Evolutionary conservation across 164 flowering plant genomes (phyloP).

Genomic region (Santalum album): DNA sequence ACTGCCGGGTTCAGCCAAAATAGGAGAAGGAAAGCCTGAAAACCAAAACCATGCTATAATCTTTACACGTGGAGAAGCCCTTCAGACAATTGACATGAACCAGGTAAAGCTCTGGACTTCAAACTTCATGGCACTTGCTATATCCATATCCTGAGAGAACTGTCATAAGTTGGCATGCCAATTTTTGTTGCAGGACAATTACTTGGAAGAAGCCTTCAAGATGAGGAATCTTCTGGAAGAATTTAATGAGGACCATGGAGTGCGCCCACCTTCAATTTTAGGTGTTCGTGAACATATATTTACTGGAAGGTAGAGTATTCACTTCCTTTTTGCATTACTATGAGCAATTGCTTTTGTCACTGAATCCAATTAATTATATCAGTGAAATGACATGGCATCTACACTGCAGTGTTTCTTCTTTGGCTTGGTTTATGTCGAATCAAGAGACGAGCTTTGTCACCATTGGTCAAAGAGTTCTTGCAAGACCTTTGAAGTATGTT

Average conservation of each 20-base stretch:
- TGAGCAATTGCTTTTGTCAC: no score
- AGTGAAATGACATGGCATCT: neutral
- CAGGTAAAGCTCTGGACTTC: conserved; percentile 24
- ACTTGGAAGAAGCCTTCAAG: conserved; percentile 67
- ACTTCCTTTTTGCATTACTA: neutral
- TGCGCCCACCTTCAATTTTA: conserved; percentile 47
- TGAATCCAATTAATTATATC: neutral
- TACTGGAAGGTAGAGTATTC: conserved; percentile 44
- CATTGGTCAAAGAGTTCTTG: conserved; percentile 18
- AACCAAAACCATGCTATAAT: conserved; percentile 67
- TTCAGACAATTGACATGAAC: conserved; percentile 66
- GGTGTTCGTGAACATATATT: conserved; percentile 67
- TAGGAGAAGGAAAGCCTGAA: conserved; percentile 64
- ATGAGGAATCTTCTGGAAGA: conserved; percentile 63
- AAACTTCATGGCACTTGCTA: neutral
- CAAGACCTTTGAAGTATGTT: conserved; percentile 16
- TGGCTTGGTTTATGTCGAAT: conserved; percentile 22
- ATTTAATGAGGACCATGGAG: conserved; percentile 34
- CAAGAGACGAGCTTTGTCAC: conserved; percentile 22
- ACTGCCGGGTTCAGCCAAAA: conserved; percentile 49
- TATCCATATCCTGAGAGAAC: neutral
- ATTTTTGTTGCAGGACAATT: conserved; percentile 36
- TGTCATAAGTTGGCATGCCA: neutral
- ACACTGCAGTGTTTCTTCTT: conserved; percentile 16
- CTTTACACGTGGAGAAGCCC: conserved; percentile 55